phyloP scores from a whole-genome alignment of 345 rosid genomes.

The Physaria fendleri region DNA sequence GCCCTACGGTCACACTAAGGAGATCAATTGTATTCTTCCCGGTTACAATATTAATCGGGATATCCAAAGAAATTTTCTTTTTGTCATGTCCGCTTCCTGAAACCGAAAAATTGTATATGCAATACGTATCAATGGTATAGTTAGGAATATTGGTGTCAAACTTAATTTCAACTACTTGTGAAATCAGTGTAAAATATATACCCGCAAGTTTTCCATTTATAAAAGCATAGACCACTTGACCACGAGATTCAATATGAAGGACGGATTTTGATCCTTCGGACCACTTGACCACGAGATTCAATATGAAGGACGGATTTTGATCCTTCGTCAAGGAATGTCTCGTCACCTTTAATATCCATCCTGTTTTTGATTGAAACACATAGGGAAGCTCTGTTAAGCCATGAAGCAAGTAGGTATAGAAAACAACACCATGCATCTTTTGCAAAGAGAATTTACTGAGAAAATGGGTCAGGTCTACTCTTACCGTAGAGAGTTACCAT shows the following conservation, averaged over 20 bases:
- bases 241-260: constrained; percentile 77
- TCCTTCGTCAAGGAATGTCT: constrained; percentile 56
- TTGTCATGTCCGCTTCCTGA: constrained; percentile 62
- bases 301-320: constrained; percentile 68
- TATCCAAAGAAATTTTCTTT: constrained; percentile 52
- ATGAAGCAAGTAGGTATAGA: neutral
- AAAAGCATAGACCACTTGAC: constrained; percentile 78
- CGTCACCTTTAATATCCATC: constrained; percentile 41
- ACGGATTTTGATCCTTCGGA: constrained; percentile 59
- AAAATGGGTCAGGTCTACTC: neutral
- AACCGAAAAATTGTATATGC: constrained; percentile 7
- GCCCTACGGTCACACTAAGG: constrained; percentile 93
- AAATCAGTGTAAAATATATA: constrained; percentile 11
- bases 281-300: constrained; percentile 80
- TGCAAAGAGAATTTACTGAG: neutral
- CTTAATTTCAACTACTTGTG: neutral
- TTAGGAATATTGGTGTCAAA: neutral
- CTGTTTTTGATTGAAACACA: constrained; percentile 31
- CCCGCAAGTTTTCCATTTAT: constrained; percentile 79
- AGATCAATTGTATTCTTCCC: constrained; percentile 82
- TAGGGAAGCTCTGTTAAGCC: neutral
- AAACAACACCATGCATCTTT: neutral
- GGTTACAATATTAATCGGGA: constrained; percentile 49
- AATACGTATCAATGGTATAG: constrained; percentile 1
- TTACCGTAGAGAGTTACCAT: constrained; percentile 94